Base-by-base conservation (phyloP, 805 yeast genomes). In the Huiozyma naganishii region DNA sequence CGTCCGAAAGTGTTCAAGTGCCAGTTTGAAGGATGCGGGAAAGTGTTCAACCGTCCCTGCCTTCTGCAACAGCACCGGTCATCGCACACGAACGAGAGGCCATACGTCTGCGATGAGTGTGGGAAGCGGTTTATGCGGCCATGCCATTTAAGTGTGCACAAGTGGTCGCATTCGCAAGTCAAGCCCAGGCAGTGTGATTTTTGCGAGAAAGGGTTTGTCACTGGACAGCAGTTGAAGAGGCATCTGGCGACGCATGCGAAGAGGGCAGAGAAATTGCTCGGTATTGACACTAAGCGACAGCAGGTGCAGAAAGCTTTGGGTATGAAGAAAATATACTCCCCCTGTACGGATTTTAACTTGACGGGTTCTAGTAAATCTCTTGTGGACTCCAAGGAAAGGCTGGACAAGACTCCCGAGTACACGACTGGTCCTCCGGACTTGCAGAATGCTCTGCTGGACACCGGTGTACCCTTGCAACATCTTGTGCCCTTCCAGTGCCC, bases 121-220 rank as follows among this genome's bases (percentile, higher is more conserved):
- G 71, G 67, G 2, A 79, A 80, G 48, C 59, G 77, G 32, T 86
- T 86, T 57, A 72, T 79, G 33, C 70, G 95, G 50, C 80, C 80
- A 45, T 89, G 88, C 50, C 94, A 88, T 64, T 68, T 88, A 42
- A 72, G 79, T 42, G 86, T 92, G 11, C 97, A 88, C 59, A 55
- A 70, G 45, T 68, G 85, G 53, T 83, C 89, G 13, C 95, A 86
- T 55, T 54, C 67, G 6, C 65, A 65, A 12, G 68, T 64, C 6
- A 79, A 77, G 50, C 84, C 84, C 0, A 67, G 65, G 48, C 74
- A 71, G 35, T 80, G 86, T 53, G 55, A 67, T 0, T 51, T 71
- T 0, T 80, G 86, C 53, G 73, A 72, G 5, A 79, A 78, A 56
- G 80, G 84, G 1, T 79, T 78, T 39, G 75, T 74, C 47, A 64